Evolutionary conservation across 257 asterid species (phyloP).

Genomic region (Voacanga thouarsii): DNA sequence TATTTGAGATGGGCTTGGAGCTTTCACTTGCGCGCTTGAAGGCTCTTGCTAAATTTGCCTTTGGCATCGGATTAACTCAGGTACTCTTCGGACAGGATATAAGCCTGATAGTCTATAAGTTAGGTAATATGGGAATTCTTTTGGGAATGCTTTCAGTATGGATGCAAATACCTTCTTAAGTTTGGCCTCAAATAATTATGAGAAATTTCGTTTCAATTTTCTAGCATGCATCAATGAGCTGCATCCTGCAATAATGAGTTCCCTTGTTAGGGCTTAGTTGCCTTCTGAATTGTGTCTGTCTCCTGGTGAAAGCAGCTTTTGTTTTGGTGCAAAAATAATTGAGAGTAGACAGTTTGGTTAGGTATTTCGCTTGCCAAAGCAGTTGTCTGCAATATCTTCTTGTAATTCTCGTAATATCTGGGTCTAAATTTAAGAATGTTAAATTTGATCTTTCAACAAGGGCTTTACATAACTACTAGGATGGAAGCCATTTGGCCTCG

Average conservation of each 20-base stretch:
- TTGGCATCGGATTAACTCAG: slow-evolving; percentile 95
- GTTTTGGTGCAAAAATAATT: neutral
- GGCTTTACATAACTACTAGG: neutral
- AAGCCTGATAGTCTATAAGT: neutral
- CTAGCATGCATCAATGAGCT: neutral
- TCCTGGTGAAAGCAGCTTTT: neutral
- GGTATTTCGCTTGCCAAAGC: neutral
- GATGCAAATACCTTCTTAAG: neutral
- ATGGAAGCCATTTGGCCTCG: neutral
- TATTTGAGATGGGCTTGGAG: slow-evolving; percentile 99
- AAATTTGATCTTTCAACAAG: neutral
- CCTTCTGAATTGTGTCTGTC: neutral
- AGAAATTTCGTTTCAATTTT: neutral
- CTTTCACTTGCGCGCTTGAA: slow-evolving; percentile 91
- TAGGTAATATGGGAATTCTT: neutral
- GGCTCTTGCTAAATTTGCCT: slow-evolving; percentile 97
- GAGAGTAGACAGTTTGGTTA: neutral
- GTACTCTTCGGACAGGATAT: slow-evolving; percentile 35
- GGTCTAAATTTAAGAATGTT: neutral
- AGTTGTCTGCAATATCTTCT: neutral
- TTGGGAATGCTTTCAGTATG: neutral
- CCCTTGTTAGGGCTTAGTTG: neutral
- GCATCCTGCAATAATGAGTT: neutral
- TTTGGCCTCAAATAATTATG: neutral
- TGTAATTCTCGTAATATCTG: neutral